Conservation (phyloP, 2,329 filamentous ascomycete genomes). For the Penicillium brasilianum region DNA sequence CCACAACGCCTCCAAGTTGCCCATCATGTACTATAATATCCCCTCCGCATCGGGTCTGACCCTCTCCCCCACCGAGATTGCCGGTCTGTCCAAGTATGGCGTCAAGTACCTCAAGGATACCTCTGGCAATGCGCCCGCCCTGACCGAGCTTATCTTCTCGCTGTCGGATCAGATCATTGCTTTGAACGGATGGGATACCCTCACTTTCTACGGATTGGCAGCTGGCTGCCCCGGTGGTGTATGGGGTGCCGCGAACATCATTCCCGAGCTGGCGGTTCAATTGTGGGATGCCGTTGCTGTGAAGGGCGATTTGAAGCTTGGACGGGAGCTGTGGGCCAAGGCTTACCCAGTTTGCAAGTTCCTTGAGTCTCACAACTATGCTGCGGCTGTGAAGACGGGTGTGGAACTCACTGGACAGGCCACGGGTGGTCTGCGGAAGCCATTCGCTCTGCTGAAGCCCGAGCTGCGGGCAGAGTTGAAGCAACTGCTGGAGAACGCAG, state of each 20-base stretch:
- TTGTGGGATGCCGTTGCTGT: conserved; percentile 56
- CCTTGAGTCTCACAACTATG: conserved; percentile 56
- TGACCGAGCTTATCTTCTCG: conserved; percentile 57
- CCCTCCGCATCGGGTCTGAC: conserved; percentile 54
- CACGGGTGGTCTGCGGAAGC: conserved; percentile 57
- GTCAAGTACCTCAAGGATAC: conserved; percentile 60
- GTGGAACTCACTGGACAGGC: conserved; percentile 54
- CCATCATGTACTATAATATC: conserved; percentile 60
- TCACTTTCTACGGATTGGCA: conserved; percentile 59
- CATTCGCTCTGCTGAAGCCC: conserved; percentile 49
- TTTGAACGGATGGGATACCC: conserved; percentile 61
- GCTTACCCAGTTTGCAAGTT: conserved; percentile 59
- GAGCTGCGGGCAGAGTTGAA: conserved; percentile 44
- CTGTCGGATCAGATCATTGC: conserved; percentile 50
- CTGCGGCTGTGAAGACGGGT: conserved; percentile 56
- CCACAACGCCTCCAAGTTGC: conserved; percentile 46
- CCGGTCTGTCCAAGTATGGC: conserved; percentile 51
- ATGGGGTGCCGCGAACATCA: conserved; percentile 58
- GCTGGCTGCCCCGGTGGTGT: conserved; percentile 57
- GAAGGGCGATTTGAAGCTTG: conserved; percentile 49
- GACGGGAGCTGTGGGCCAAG: conserved; percentile 55
- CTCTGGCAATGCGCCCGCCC: conserved; percentile 56
- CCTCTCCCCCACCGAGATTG: conserved; percentile 51
- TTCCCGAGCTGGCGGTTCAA: conserved; percentile 55
- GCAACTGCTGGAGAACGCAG: conserved; percentile 46